Conservation (phyloP, 305 asterid genomes). For the Solanum hybrid region DNA sequence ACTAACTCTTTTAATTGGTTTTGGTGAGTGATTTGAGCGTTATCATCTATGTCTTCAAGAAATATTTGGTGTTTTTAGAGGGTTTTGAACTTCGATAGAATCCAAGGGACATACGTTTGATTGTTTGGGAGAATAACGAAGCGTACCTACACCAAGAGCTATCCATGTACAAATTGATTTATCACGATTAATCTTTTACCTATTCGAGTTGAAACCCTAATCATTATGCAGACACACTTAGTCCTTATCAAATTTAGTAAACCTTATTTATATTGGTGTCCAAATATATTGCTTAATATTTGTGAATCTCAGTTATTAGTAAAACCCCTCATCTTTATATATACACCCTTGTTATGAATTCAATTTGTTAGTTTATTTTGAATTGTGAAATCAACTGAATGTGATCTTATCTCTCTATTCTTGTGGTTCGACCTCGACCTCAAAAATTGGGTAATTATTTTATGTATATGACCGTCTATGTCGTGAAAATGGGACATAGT, state of each 20-base stretch:
- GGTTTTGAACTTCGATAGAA: neutral
- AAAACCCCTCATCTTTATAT: neutral
- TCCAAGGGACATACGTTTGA: neutral
- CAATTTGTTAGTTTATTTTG: neutral
- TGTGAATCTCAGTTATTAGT: neutral
- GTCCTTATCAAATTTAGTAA: neutral
- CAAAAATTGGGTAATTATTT: neutral
- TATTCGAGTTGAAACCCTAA: neutral
- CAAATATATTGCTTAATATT: neutral
- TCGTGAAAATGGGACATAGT: neutral
- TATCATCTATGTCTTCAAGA: neutral
- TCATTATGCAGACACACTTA: neutral
- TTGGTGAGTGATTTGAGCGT: neutral
- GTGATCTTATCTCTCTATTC: neutral
- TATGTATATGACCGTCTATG: neutral
- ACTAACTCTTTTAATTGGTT: neutral
- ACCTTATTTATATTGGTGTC: neutral
- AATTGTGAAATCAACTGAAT: neutral
- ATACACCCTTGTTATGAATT: neutral
- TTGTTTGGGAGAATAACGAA: neutral
- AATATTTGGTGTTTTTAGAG: neutral
- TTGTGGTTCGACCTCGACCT: neutral
- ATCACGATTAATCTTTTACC: neutral
- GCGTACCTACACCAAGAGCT: neutral
- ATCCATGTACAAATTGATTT: neutral